Conservation (phyloP, 768 basidiomycete genomes). For the Boletus vermiculosoides region DNA sequence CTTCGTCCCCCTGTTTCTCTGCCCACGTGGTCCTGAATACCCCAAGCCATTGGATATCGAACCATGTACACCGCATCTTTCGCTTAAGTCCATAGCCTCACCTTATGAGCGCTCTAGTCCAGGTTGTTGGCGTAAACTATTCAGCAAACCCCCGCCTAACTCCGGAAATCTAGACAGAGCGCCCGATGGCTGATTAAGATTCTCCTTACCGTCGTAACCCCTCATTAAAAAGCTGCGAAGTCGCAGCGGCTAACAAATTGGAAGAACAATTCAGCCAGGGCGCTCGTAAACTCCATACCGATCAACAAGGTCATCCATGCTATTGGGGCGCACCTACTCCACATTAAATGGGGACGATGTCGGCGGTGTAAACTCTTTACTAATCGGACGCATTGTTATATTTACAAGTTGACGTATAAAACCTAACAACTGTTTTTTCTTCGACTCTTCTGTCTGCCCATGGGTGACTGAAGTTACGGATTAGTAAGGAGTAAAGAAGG, state of each 20-base stretch:
- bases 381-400: slow-evolving; percentile 88
- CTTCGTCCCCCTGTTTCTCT: background rate
- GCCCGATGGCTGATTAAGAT: slow-evolving; percentile 5
- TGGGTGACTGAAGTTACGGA: background rate
- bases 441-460: background rate
- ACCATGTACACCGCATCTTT: background rate
- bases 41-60: background rate
- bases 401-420: slow-evolving; percentile 34
- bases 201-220: slow-evolving; percentile 3
- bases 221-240: slow-evolving; percentile 22
- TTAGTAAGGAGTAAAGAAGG: slow-evolving; percentile 11
- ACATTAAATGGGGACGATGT: slow-evolving; percentile 93
- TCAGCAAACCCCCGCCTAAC: background rate
- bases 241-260: slow-evolving; percentile 2
- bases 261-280: slow-evolving; percentile 6
- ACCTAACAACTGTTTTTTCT: background rate
- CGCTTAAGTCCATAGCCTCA: background rate
- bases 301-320: slow-evolving; percentile 69
- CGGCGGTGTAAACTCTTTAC: slow-evolving; percentile 92
- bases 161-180: background rate
- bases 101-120: background rate
- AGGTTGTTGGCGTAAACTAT: background rate
- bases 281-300: slow-evolving; percentile 67
- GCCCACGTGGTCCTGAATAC: background rate
- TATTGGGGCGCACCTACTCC: slow-evolving; percentile 95